A percentile compares a stretch with the other conserved stretches of the same genome.
These are phyloP conservation scores for Sclerotiophoma versabilis DNA, from an alignment of 2,329 filamentous ascomycete species.

Conservation along the genomic window DNA sequence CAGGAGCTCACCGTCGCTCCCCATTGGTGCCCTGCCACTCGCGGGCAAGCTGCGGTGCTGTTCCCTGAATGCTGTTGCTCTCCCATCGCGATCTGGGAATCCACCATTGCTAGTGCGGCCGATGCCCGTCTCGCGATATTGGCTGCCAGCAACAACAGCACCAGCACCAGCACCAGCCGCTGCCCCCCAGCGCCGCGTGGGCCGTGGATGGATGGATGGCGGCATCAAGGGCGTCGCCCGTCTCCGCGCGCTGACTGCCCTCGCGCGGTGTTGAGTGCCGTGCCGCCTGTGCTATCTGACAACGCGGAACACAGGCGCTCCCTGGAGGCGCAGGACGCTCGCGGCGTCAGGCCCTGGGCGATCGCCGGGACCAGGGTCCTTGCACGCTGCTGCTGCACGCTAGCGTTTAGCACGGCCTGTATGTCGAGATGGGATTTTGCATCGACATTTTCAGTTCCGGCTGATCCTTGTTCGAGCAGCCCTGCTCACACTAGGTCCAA, in stretches of 20 bases:
- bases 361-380: constrained; percentile 17
- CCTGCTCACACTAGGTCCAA: constrained; percentile 16
- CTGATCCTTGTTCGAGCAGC: constrained; percentile 18
- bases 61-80: constrained; percentile 7
- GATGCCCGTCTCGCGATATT: constrained; percentile 7
- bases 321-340: constrained; percentile 13
- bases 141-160: neutral
- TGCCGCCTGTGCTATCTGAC: constrained; percentile 1
- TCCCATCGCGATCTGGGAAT: constrained; percentile 13
- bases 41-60: constrained; percentile 7
- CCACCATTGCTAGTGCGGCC: constrained; percentile 18
- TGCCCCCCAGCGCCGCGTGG: no score
- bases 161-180: no score
- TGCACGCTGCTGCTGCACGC: constrained; percentile 14
- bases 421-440: constrained; percentile 24
- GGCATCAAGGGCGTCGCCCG: neutral
- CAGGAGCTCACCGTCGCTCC: neutral
- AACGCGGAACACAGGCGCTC: constrained; percentile 7
- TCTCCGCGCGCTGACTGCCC: neutral
- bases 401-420: constrained; percentile 17
- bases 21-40: constrained; percentile 13
- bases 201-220: no score
- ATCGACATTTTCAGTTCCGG: constrained; percentile 19
- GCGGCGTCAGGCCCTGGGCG: constrained; percentile 20
- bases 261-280: constrained; percentile 6